A percentile compares a stretch with the other conserved stretches of the same genome.
phyloP scores from a whole-genome alignment of 2,329 filamentous ascomycete species.

The Penicillium sp. region DNA sequence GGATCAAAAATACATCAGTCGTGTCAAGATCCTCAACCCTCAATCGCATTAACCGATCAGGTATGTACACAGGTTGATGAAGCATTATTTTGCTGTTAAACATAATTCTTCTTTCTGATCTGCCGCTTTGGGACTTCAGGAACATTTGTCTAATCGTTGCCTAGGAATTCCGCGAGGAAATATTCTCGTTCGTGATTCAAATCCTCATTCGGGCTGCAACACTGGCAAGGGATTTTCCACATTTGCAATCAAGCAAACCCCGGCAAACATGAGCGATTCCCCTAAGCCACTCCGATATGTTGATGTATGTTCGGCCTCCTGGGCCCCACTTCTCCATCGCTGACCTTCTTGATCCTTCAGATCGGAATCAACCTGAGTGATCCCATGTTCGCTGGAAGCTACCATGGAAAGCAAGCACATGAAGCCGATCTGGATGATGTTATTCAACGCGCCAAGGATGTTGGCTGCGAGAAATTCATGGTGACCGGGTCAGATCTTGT shows the following conservation, averaged over 20 bases:
- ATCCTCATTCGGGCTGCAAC: background rate
- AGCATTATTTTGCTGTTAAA: background rate
- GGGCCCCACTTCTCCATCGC: background rate
- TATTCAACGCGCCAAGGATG: slow-evolving; percentile 70
- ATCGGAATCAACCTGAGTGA: slow-evolving; percentile 96
- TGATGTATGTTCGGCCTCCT: slow-evolving; percentile 39
- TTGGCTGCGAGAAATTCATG: slow-evolving; percentile 86
- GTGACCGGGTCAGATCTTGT: slow-evolving; percentile 85
- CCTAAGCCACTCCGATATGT: slow-evolving; percentile 44
- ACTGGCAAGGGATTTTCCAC: slow-evolving; percentile 9
- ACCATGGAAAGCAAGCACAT: slow-evolving; percentile 70
- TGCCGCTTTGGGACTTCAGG: background rate
- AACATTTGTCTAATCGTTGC: background rate
- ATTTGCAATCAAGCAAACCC: slow-evolving; percentile 1
- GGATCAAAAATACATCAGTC: slow-evolving; percentile 4
- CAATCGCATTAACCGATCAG: background rate
- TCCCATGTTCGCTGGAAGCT: slow-evolving; percentile 79
- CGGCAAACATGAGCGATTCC: slow-evolving; percentile 36
- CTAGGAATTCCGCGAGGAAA: background rate
- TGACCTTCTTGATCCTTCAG: slow-evolving; percentile 35
- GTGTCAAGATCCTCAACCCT: background rate
- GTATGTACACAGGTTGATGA: background rate
- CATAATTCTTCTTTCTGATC: background rate
- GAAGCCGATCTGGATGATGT: slow-evolving; percentile 58
- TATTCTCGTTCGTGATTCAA: background rate